Conservation (phyloP, 1,284 basidiomycete species). For the Trametes versicolor region DNA sequence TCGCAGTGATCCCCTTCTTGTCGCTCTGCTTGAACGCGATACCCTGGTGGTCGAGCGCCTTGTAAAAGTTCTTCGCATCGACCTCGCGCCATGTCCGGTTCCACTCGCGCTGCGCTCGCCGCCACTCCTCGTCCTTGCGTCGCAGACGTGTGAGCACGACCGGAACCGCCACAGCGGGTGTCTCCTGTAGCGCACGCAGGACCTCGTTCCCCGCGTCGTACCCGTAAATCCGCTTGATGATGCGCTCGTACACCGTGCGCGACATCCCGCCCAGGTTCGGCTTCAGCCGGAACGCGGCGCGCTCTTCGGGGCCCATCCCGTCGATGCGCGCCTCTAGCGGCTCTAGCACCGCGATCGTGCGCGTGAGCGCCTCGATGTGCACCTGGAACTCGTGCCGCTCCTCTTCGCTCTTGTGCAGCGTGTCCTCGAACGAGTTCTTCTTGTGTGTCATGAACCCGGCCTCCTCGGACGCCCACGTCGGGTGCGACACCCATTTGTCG, state of each 20-base stretch:
- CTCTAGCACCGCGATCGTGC: conserved; percentile 94
- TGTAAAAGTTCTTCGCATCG: conserved; percentile 97
- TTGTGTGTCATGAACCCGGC: conserved; percentile 95
- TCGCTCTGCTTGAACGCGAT: conserved; percentile 95
- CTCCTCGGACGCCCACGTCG: conserved; percentile 97
- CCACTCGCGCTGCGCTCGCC: conserved; percentile 94
- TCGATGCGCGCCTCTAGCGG: conserved; percentile 90
- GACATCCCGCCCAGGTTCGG: conserved; percentile 91
- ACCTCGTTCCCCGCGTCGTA: conserved; percentile 85
- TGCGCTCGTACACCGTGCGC: conserved; percentile 92
- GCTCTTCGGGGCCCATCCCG: conserved; percentile 91
- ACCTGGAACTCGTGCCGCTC: conserved; percentile 99
- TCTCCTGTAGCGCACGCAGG: conserved; percentile 92
- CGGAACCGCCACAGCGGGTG: conserved; percentile 90
- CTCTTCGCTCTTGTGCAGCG: conserved; percentile 96
- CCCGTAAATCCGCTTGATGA: conserved; percentile 96
- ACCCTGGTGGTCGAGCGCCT: conserved; percentile 96
- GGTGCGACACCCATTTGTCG: conserved; percentile 97
- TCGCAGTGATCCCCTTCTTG: conserved; percentile 95
- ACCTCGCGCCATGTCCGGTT: conserved; percentile 98
- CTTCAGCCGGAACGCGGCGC: conserved; percentile 85
- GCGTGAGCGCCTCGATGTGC: conserved; percentile 91
- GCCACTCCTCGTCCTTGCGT: conserved; percentile 98
- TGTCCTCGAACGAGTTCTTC: conserved; percentile 98
- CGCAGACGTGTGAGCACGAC: conserved; percentile 93